A percentile compares a stretch with the other conserved stretches of the same genome.
Conservation (phyloP, 768 basidiomycete genomes). For the Mycena epipterygia region DNA sequence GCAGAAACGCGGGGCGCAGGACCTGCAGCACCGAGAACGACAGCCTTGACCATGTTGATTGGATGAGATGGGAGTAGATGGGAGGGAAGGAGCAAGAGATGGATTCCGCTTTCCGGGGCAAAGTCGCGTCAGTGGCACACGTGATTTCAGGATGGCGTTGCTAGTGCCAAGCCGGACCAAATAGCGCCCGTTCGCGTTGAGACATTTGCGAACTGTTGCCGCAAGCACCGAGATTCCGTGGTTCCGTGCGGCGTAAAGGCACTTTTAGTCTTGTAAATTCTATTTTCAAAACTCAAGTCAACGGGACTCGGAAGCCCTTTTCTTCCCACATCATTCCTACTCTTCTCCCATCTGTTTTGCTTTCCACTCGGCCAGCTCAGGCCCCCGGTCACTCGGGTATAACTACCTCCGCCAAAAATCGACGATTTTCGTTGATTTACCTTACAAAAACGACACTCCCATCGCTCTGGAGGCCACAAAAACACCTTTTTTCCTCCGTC, state of each 20-base stretch:
- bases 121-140: constrained; percentile 38
- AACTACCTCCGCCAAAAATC: too few species aligned
- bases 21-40: constrained; percentile 98
- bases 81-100: constrained; percentile 21
- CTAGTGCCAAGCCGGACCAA: background rate
- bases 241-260: background rate
- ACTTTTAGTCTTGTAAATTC: background rate
- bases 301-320: background rate
- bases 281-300: too few species aligned
- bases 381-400: too few species aligned
- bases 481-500: too few species aligned
- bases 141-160: background rate
- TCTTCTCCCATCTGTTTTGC: constrained; percentile 3
- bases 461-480: too few species aligned
- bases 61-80: constrained; percentile 22
- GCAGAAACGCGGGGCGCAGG: constrained; percentile 34
- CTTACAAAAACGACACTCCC: too few species aligned
- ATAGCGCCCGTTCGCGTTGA: background rate
- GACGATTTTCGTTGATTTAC: too few species aligned
- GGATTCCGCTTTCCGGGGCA: constrained; percentile 45
- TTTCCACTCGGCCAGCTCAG: constrained; percentile 18
- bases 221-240: too few species aligned
- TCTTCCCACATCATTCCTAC: constrained; percentile 1
- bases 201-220: too few species aligned
- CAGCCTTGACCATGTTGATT: constrained; percentile 71